Percentiles rank a stretch among this genome's conserved stretches.
Conservation (phyloP, 2,329 filamentous ascomycete genomes). For the Basipetospora sp. region DNA sequence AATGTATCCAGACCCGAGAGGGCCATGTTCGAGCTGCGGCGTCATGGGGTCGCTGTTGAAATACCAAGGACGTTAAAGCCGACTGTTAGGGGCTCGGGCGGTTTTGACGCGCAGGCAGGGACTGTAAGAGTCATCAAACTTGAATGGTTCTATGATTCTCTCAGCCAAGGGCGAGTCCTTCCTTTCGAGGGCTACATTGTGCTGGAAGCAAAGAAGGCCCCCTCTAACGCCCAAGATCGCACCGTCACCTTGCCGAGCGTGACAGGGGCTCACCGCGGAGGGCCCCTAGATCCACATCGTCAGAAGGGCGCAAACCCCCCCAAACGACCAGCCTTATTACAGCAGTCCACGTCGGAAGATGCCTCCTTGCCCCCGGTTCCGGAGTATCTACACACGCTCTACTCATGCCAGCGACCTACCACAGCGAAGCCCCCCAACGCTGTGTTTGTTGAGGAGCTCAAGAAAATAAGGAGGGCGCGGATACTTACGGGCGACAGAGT, state of each 20-base stretch:
- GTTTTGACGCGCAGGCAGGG: slow-evolving; percentile 2
- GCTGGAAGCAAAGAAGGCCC: slow-evolving; percentile 32
- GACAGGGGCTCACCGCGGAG: slow-evolving; percentile 6
- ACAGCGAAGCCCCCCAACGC: slow-evolving; percentile 57
- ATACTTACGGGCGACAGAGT: slow-evolving; percentile 60
- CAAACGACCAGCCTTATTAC: slow-evolving; percentile 31
- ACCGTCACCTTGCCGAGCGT: slow-evolving; percentile 5
- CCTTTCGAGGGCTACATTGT: slow-evolving; percentile 37
- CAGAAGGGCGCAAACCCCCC: no score
- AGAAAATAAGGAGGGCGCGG: slow-evolving; percentile 58
- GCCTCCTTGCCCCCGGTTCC: slow-evolving; percentile 50
- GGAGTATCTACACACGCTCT: slow-evolving; percentile 44
- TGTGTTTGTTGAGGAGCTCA: slow-evolving; percentile 57
- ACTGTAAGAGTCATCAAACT: slow-evolving; percentile 41
- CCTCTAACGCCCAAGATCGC: slow-evolving; percentile 10
- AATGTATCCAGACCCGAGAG: slow-evolving; percentile 55
- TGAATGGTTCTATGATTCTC: slow-evolving; percentile 41
- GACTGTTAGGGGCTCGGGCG: no score
- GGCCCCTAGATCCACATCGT: no score
- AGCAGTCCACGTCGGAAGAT: slow-evolving; percentile 67
- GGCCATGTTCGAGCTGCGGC: slow-evolving; percentile 63
- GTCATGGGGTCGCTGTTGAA: slow-evolving; percentile 46
- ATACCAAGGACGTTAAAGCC: no score
- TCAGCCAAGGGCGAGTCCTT: slow-evolving; percentile 28
- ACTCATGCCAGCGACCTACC: slow-evolving; percentile 70